A percentile compares a stretch with the other conserved stretches of the same genome.
Evolutionary conservation across 1,139 yeast species (phyloP).

Genomic region (Suhomyces taliae): DNA sequence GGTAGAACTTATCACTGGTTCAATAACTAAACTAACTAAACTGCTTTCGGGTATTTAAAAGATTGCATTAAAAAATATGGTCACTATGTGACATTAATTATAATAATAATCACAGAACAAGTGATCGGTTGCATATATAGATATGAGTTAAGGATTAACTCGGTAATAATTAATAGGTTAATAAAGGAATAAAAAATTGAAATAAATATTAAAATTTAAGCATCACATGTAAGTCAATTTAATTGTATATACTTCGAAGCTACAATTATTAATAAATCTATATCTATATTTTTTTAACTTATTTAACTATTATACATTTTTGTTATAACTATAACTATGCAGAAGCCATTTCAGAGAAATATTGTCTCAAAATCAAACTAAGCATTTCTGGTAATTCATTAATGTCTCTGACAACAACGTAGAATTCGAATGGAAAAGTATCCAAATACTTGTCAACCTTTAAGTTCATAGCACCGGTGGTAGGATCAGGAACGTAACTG

Average conservation of each 20-base stretch:
- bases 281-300: not conserved
- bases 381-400: conserved; percentile 90
- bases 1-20: not conserved
- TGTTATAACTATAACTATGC: conserved; percentile 10
- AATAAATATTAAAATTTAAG: not conserved
- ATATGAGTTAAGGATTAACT: not conserved
- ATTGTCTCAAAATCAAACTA: conserved; percentile 85
- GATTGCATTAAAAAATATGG: not conserved
- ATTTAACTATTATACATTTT: conserved; percentile 1
- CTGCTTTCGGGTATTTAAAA: not conserved
- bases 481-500: conserved; percentile 63
- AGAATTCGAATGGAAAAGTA: conserved; percentile 94
- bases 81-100: not conserved
- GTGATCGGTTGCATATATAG: not conserved
- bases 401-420: conserved; percentile 88
- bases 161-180: not conserved
- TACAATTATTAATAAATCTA: not conserved
- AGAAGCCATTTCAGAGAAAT: conserved; percentile 66
- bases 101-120: no score
- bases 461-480: conserved; percentile 68
- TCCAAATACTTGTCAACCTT: conserved; percentile 86
- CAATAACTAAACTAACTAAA: no score
- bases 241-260: not conserved
- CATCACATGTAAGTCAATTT: not conserved
- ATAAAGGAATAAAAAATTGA: not conserved